phyloP scores from a whole-genome alignment of 129 eudicot species.

The Solidago caesia region DNA sequence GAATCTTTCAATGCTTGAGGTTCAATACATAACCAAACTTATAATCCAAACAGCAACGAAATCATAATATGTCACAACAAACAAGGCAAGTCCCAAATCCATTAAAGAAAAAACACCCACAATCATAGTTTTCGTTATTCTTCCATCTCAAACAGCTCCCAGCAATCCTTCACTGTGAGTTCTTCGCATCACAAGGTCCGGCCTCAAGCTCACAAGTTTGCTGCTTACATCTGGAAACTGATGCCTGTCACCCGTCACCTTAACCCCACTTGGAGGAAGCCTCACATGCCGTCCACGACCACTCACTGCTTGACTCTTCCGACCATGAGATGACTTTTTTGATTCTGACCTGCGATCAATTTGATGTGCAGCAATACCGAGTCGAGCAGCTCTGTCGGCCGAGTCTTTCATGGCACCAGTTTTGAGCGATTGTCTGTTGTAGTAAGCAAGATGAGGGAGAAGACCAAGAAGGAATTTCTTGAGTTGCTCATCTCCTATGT shows the following conservation, averaged over 20 bases:
- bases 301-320: constrained; percentile 47
- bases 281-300: constrained; percentile 52
- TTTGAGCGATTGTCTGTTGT: constrained; percentile 72
- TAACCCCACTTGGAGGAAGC: constrained; percentile 70
- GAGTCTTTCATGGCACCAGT: constrained; percentile 68
- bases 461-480: constrained; percentile 73
- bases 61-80: constrained; percentile 8
- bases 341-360: constrained; percentile 60
- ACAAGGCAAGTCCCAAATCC: constrained; percentile 15
- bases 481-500: constrained; percentile 90
- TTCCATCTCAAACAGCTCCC: constrained; percentile 47
- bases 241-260: constrained; percentile 33
- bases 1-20: not conserved
- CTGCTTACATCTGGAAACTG: constrained; percentile 47
- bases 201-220: constrained; percentile 47
- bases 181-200: constrained; percentile 53
- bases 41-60: constrained; percentile 30
- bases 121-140: constrained; percentile 19
- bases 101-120: constrained; percentile 11
- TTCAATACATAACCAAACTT: constrained; percentile 23
- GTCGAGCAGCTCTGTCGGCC: constrained; percentile 73
- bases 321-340: constrained; percentile 55
- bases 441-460: constrained; percentile 79
- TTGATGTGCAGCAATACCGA: constrained; percentile 64
- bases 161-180: constrained; percentile 75